Conservation (phyloP, 768 basidiomycete genomes). For the Suillus variegatus region DNA sequence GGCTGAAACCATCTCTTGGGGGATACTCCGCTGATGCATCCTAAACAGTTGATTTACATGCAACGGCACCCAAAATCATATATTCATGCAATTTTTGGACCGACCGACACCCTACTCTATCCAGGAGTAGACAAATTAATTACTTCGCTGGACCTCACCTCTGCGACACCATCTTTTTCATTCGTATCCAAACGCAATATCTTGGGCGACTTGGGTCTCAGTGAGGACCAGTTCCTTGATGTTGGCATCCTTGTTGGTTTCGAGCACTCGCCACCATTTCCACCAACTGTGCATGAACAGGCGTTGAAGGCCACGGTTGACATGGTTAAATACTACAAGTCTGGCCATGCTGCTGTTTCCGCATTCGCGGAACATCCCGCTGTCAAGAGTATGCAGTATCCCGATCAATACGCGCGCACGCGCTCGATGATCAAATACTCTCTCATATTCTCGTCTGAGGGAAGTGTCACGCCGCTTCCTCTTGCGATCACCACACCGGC, state of each 20-base stretch:
- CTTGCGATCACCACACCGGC: conserved; percentile 60
- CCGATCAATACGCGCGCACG: conserved; percentile 86
- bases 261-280: conserved; percentile 78
- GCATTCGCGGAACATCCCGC: conserved; percentile 79
- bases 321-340: conserved; percentile 91
- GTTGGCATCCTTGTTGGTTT: conserved; percentile 90
- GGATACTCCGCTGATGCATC: conserved; percentile 10
- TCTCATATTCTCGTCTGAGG: conserved; percentile 86
- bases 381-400: conserved; percentile 78
- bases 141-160: conserved; percentile 78
- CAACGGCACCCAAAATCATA: conserved; percentile 92
- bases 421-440: conserved; percentile 92
- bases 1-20: conserved; percentile 31
- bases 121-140: conserved; percentile 89
- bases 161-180: conserved; percentile 70
- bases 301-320: conserved; percentile 85
- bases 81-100: conserved; percentile 91
- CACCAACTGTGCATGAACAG: conserved; percentile 79
- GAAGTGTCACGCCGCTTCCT: conserved; percentile 77
- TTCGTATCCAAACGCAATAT: conserved; percentile 81
- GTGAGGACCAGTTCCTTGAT: conserved; percentile 93
- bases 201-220: conserved; percentile 63
- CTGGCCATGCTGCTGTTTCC: conserved; percentile 77
- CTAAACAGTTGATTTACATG: conserved; percentile 83
- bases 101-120: conserved; percentile 88